Conservation (phyloP, 768 basidiomycete genomes). For the Boletus rubropictus region DNA sequence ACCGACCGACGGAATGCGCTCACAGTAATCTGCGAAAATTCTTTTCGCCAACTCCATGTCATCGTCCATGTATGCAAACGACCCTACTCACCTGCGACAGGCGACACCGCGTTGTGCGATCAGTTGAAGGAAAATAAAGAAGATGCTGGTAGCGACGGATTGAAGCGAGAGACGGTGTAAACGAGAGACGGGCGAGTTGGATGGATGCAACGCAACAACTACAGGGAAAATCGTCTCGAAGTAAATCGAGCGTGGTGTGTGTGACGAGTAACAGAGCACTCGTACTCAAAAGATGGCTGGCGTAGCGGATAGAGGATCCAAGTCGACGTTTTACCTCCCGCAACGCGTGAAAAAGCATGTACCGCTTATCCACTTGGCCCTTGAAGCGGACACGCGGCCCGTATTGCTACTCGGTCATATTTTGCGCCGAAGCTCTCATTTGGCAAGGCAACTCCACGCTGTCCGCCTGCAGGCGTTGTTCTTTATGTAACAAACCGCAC, state of each 20-base stretch:
- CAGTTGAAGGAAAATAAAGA: conserved; percentile 16
- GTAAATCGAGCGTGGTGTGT: conserved; percentile 44
- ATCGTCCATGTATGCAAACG: conserved; percentile 1
- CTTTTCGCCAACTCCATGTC: conserved; percentile 6
- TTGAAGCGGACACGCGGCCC: conserved; percentile 28
- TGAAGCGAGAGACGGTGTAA: conserved; percentile 31
- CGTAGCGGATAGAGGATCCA: conserved; percentile 20
- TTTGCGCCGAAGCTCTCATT: conserved; percentile 40
- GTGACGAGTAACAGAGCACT: conserved; percentile 21
- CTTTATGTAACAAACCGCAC: conserved; percentile 39
- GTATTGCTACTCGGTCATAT: conserved; percentile 19
- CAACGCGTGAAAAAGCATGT: conserved; percentile 47
- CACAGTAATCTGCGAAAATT: conserved; percentile 12
- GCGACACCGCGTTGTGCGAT: conserved; percentile 12
- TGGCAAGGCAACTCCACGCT: conserved; percentile 53
- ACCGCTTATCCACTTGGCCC: conserved; percentile 47
- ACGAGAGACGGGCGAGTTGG: conserved; percentile 32
- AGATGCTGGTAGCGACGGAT: conserved; percentile 13
- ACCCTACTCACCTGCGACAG: conserved; percentile 16
- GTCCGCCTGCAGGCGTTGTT: conserved; percentile 68
- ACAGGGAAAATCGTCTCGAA: conserved; percentile 44
- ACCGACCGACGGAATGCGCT: conserved; percentile 4
- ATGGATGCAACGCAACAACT: conserved; percentile 24
- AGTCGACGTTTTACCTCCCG: conserved; percentile 38
- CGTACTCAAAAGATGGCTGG: conserved; percentile 25